Conservation (phyloP, 2,329 filamentous ascomycete genomes). For the Karstenula rhodostoma region DNA sequence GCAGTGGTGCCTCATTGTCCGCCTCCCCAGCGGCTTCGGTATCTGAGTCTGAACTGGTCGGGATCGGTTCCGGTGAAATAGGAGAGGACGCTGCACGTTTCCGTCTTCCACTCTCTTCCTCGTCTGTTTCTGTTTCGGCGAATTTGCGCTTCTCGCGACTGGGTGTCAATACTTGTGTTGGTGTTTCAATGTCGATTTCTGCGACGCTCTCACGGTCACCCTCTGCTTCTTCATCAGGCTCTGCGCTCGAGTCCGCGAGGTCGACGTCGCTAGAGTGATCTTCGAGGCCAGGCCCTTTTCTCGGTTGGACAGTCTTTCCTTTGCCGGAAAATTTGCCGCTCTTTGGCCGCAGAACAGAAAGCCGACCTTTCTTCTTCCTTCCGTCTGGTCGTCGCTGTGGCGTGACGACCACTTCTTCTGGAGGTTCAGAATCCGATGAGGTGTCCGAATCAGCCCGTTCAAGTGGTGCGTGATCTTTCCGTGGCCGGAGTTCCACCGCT, state of each 20-base stretch:
- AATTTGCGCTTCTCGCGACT: constrained; percentile 41
- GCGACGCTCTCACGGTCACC: constrained; percentile 19
- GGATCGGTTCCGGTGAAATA: constrained; percentile 31
- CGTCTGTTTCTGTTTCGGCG: constrained; percentile 21
- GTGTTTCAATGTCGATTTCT: constrained; percentile 36
- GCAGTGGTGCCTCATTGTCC: constrained; percentile 27
- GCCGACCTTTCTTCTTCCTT: constrained; percentile 36
- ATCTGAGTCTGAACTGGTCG: constrained; percentile 28
- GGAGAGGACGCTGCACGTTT: constrained; percentile 40
- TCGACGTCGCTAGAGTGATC: constrained; percentile 14
- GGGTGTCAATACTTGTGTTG: constrained; percentile 37
- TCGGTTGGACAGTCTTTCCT: constrained; percentile 29
- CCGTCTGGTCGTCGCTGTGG: constrained; percentile 31
- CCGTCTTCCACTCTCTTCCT: constrained; percentile 28
- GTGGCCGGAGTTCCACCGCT: constrained; percentile 37
- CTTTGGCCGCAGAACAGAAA: constrained; percentile 48
- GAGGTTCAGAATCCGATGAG: constrained; percentile 30
- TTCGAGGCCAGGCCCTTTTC: constrained; percentile 16
- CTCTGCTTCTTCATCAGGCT: constrained; percentile 14
- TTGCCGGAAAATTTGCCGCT: constrained; percentile 48
- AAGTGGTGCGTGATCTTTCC: constrained; percentile 38
- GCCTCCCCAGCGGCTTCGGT: constrained; percentile 15
- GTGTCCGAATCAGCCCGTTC: constrained; percentile 30
- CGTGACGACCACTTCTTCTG: constrained; percentile 26
- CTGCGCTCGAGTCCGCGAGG: constrained; percentile 20